A percentile compares a stretch with the other conserved stretches of the same genome.
phyloP scores from a whole-genome alignment of 2,329 filamentous ascomycete species.

The Diplocarpon rosae region DNA sequence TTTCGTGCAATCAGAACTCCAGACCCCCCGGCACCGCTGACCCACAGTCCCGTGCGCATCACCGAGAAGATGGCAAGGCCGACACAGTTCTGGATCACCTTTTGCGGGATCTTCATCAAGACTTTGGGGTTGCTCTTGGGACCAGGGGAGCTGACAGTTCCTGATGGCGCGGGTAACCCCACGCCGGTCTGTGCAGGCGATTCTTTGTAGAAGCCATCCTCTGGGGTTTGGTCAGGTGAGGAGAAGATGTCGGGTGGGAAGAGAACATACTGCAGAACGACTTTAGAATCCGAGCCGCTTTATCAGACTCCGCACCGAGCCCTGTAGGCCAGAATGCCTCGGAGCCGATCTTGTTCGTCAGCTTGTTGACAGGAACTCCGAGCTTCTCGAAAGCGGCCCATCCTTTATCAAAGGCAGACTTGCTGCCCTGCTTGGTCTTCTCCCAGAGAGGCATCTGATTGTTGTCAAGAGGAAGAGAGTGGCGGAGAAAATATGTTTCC shows the following conservation, averaged over 20 bases:
- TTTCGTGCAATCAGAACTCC: constrained; percentile 74
- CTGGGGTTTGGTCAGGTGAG: constrained; percentile 23
- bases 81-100: constrained; percentile 80
- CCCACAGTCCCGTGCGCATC: constrained; percentile 86
- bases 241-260: background rate
- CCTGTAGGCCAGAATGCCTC: constrained; percentile 79
- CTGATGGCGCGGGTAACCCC: constrained; percentile 8
- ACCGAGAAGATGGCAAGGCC: constrained; percentile 90
- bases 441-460: background rate
- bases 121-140: constrained; percentile 45
- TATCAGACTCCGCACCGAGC: constrained; percentile 80
- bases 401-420: constrained; percentile 63
- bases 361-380: constrained; percentile 64
- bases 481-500: too few relatives aligned
- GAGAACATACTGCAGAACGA: constrained; percentile 69
- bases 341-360: constrained; percentile 70
- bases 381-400: constrained; percentile 57
- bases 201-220: constrained; percentile 58
- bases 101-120: constrained; percentile 70
- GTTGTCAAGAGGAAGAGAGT: too few relatives aligned
- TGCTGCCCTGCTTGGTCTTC: constrained; percentile 37
- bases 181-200: constrained; percentile 23
- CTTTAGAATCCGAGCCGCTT: constrained; percentile 76
- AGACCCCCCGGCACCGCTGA: constrained; percentile 82
- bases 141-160: constrained; percentile 12